Conservation (phyloP, 176 grass and related monocot genomes). For the Oryza glaberrima region DNA sequence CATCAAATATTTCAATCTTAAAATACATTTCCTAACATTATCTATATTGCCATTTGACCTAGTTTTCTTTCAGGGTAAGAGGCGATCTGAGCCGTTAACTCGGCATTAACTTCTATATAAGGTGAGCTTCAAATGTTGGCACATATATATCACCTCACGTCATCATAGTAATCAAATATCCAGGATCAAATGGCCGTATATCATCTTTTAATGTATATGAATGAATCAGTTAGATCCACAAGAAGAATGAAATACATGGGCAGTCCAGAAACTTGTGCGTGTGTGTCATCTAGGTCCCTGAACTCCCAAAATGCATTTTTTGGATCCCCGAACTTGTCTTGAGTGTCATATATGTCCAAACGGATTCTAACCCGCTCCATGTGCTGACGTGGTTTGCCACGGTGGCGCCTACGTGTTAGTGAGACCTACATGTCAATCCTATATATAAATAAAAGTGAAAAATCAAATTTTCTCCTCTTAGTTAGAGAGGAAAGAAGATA, state of each 20-base stretch:
- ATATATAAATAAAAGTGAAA: too few relatives aligned
- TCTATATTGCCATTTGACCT: background rate
- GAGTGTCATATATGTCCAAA: too few relatives aligned
- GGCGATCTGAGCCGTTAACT: background rate
- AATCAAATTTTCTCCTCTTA: too few relatives aligned
- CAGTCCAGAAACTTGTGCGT: too few relatives aligned
- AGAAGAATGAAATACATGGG: background rate
- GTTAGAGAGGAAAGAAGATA: too few relatives aligned
- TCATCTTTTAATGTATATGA: background rate
- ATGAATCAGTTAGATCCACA: background rate
- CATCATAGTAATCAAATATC: slow-evolving; percentile 6
- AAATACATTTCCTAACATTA: slow-evolving; percentile 13
- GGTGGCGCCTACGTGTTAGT: too few relatives aligned
- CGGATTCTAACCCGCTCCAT: too few relatives aligned
- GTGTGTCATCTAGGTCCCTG: too few relatives aligned
- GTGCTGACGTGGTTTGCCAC: too few relatives aligned
- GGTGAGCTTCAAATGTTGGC: background rate
- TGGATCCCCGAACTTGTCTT: too few relatives aligned
- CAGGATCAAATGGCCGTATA: slow-evolving; percentile 12
- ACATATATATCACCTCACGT: background rate
- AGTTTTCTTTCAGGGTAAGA: background rate
- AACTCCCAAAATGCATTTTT: too few relatives aligned
- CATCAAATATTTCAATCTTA: slow-evolving; percentile 21
- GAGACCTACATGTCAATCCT: too few relatives aligned
- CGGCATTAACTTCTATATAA: background rate